These are phyloP conservation scores for Talaromyces sp. DNA, from an alignment of 2,329 filamentous ascomycete species.

Conservation along the genomic window DNA sequence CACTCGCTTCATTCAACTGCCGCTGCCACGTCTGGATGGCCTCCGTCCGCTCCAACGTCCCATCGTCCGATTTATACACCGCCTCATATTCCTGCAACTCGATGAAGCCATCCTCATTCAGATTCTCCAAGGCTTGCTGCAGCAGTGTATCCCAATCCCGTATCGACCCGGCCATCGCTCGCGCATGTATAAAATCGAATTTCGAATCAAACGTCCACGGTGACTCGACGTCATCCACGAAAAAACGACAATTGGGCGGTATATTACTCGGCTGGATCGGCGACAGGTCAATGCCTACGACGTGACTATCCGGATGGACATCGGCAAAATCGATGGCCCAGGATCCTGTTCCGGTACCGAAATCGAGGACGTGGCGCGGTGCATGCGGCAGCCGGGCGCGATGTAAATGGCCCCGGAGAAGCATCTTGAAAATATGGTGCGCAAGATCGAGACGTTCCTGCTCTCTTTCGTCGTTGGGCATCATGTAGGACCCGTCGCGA, in stretches of 20 bases:
- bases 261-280: conserved; percentile 21
- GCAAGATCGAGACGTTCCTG: conserved; percentile 25
- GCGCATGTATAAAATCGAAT: conserved; percentile 30
- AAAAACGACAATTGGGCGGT: conserved; percentile 20
- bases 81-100: conserved; percentile 29
- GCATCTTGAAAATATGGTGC: conserved; percentile 19
- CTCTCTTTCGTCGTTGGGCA: conserved; percentile 27
- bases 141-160: conserved; percentile 28
- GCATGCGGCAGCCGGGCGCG: conserved; percentile 5
- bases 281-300: conserved; percentile 24
- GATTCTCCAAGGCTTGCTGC: conserved; percentile 25
- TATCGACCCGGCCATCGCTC: conserved; percentile 27
- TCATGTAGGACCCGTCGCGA: conserved; percentile 22
- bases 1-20: conserved; percentile 15
- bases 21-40: conserved; percentile 14
- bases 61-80: conserved; percentile 17
- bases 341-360: conserved; percentile 19
- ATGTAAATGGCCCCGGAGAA: conserved; percentile 12
- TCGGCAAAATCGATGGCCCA: conserved; percentile 22
- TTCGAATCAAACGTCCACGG: conserved; percentile 27
- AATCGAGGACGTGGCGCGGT: conserved; percentile 17
- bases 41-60: conserved; percentile 8
- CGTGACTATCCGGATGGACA: conserved; percentile 14
- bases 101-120: conserved; percentile 29
- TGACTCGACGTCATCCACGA: conserved; percentile 28